Base-by-base conservation (phyloP, 148 eudicot genomes). In the Cornus controversa region DNA sequence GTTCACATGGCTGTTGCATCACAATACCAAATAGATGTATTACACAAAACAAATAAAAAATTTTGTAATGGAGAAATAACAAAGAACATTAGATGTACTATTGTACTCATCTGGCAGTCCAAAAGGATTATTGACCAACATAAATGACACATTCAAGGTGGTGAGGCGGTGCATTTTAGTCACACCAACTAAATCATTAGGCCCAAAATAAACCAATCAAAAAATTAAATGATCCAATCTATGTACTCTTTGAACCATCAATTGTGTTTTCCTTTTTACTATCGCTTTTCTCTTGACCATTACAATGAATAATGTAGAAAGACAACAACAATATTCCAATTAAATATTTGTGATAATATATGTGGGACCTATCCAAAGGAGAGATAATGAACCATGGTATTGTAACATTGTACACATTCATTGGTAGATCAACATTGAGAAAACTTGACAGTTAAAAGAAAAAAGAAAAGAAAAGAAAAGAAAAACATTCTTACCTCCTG, bases 1-100 rank as follows among this genome's bases (percentile, higher is more conserved):
- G 88, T 75, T 96, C 99, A 70, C 87, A 85, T 75, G 99, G 99
- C 99, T 96, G 99, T 98, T 96, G 76, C 81, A 91, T 84, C 81
- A 84, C 69, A 86, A 86, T 81, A 71, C 63, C 82, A 85, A 81
- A 60, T 78, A 71, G 85, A 78, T 77, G 80, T 78, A 81, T 80
- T 74, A 86, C 85, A 81, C 77, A 76, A 77, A 22, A 75, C 74
- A 88, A 69, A 80, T 64, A 40, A 73, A 22, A 15, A 4, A 60
- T 22, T 66, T 37, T 69, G 60, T 25, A 36, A 26, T 54, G 6
- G 22, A 65, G 47, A 15, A 29, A 85, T 66, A 82, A 31, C 34
- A 70, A 60, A 67, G 42, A 60, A 76, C 74, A 77, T 78, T 85
- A n/a, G n/a, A n/a, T n/a, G n/a, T n/a, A n/a, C n/a, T 67, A 76